phyloP scores from a whole-genome alignment of 2,329 filamentous ascomycete genomes.

The Akanthomyces muscarius region DNA sequence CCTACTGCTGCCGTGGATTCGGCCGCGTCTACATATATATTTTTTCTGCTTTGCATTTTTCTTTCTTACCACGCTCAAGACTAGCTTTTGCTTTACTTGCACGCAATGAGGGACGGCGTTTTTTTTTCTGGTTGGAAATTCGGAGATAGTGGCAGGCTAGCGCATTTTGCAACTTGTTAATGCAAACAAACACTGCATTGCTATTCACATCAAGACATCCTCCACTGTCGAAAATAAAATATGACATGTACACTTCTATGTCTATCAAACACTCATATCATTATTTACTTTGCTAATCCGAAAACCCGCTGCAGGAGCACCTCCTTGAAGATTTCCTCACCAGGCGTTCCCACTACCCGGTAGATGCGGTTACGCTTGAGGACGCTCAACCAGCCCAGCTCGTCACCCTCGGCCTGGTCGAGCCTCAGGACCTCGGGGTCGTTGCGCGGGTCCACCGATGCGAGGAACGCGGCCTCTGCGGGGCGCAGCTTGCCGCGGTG shows the following conservation, averaged over 20 bases:
- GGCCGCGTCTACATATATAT: not conserved
- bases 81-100: not conserved
- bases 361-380: constrained; percentile 75
- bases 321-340: constrained; percentile 61
- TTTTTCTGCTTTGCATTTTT: not conserved
- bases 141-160: not conserved
- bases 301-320: constrained; percentile 65
- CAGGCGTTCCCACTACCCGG: constrained; percentile 67
- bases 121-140: not conserved
- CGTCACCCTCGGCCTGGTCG: constrained; percentile 64
- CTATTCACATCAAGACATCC: not conserved
- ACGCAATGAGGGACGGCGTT: constrained; percentile 10
- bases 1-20: not conserved
- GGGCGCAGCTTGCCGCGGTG: constrained; percentile 57
- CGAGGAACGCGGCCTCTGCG: constrained; percentile 37
- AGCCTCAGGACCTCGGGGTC: constrained; percentile 36
- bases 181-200: not conserved
- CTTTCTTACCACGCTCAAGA: not conserved
- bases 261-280: constrained; percentile 14
- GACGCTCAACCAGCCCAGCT: constrained; percentile 68
- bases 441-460: constrained; percentile 39
- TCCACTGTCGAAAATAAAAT: not conserved
- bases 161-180: not conserved
- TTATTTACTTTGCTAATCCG: constrained; percentile 30
- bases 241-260: not conserved